Base-by-base conservation (phyloP, 257 asterid species). In the Rauvolfia tetraphylla region DNA sequence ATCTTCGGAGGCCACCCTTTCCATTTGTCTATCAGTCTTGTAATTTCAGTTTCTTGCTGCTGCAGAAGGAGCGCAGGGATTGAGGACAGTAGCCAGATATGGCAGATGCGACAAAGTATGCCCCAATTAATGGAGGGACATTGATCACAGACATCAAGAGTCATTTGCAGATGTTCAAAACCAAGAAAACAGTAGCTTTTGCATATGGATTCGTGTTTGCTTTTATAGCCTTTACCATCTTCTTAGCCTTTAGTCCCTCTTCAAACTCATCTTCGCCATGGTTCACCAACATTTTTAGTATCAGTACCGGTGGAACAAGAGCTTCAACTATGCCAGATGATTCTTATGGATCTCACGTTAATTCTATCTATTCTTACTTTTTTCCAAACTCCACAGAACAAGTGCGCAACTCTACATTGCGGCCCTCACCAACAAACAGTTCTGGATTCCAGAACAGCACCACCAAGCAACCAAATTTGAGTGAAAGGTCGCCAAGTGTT, bases 231-330 rank as follows among this genome's bases (percentile, higher is more conserved):
- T 81, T 89, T 84, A 86, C 97, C 42, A 88, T 88, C 76, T 88
- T 92, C 57, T 73, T 94, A 29, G 97, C 95, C 25, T 92, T 94
- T 74, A 81, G 84, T 44, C 98, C 97, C 31, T 88, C 96, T 25
- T 66, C 93, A 0, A 90, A 86, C 84, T 79, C 96, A 71, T 81
- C 96, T 14, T 82, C 98, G 5, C 96, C 94, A 27, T 85, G 88
- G 86, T 87, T 87, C 61, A 67, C 91, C 1, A 81, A 87, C 79
- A 79, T 85, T 17, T 86, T 86, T 41, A 71, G 83, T 20, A 14
- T 69, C 7, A 71, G 73, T 44, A 65, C 70, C 14, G 34, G 36
- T 36, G 44, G 61, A 7, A 1, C 41, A 14, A 46, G 58, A 27
- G 61, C 70, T 29, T 14, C 75, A 63, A 46, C 82, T 49, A 12